Percentiles rank a stretch among this genome's conserved stretches.
These are phyloP conservation scores for Cnidoscolus chayamansa DNA, from an alignment of 441 rosid species.

Conservation along the genomic window DNA sequence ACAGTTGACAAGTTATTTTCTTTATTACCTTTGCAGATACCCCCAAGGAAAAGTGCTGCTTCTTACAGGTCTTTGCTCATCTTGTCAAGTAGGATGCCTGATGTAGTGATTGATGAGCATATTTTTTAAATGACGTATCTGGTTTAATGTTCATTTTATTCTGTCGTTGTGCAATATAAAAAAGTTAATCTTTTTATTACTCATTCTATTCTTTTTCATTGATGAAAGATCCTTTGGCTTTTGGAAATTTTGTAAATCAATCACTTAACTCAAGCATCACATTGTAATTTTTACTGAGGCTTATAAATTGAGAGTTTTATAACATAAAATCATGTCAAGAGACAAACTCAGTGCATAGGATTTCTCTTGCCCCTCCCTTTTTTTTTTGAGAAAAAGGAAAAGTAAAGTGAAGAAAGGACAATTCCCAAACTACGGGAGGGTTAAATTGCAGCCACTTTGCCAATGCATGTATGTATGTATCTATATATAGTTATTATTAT, in stretches of 20 bases:
- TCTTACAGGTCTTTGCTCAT: constrained; percentile 72
- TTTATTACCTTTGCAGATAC: constrained; percentile 70
- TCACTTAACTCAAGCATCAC: not conserved
- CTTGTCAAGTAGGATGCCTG: constrained; percentile 11
- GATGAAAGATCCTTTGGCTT: not conserved
- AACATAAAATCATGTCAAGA: not conserved
- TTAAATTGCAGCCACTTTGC: not conserved
- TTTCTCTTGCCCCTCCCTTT: not conserved
- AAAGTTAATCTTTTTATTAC: not conserved
- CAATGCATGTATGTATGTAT: too few species aligned
- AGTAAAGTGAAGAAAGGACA: not conserved
- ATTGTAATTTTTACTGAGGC: not conserved
- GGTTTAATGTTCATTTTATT: not conserved
- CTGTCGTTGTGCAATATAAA: not conserved
- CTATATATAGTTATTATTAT: constrained; percentile 3
- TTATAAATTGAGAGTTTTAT: not conserved
- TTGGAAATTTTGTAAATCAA: not conserved
- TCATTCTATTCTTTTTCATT: not conserved
- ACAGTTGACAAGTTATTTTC: constrained; percentile 12
- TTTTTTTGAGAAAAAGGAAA: not conserved
- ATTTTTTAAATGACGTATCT: constrained; percentile 7
- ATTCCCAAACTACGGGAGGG: not conserved
- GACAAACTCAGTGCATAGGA: not conserved
- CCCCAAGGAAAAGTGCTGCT: constrained; percentile 91
- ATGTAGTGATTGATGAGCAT: constrained; percentile 2